phyloP scores from a whole-genome alignment of 257 asterid genomes.

The Solanum chilense region DNA sequence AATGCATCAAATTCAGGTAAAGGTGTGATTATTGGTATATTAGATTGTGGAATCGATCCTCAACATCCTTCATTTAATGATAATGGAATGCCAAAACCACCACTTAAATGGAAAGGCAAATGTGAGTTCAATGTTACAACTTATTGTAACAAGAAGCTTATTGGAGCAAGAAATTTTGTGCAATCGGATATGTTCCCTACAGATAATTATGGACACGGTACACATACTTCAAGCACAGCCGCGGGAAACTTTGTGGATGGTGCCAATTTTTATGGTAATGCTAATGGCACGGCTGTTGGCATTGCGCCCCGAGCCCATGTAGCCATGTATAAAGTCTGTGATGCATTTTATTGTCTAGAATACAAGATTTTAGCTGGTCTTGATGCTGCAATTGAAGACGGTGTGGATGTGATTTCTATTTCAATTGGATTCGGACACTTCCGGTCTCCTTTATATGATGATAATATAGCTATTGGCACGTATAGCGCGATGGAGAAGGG shows the following conservation, averaged over 20 bases:
- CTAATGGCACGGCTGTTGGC: constrained; percentile 1
- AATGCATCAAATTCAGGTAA: not conserved
- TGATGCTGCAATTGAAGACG: constrained; percentile 1
- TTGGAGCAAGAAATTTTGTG: not conserved
- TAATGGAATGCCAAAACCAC: not conserved
- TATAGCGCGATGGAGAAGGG: not conserved
- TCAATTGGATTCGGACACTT: not conserved
- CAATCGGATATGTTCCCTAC: not conserved
- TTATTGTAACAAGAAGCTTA: not conserved
- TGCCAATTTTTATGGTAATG: not conserved
- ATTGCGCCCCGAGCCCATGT: not conserved
- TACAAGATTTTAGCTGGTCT: not conserved
- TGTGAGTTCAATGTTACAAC: not conserved
- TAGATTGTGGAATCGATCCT: not conserved
- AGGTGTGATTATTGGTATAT: not conserved
- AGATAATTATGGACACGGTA: not conserved
- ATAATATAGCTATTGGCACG: not conserved
- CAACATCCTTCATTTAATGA: constrained; percentile 1
- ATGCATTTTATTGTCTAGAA: not conserved
- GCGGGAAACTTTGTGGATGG: not conserved
- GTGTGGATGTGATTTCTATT: constrained; percentile 3
- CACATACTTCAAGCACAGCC: not conserved
- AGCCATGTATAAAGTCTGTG: not conserved
- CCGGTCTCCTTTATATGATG: not conserved
- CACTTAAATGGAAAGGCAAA: constrained; percentile 4